phyloP scores from a whole-genome alignment of 768 basidiomycete genomes.

The Lactarius hatsudake region DNA sequence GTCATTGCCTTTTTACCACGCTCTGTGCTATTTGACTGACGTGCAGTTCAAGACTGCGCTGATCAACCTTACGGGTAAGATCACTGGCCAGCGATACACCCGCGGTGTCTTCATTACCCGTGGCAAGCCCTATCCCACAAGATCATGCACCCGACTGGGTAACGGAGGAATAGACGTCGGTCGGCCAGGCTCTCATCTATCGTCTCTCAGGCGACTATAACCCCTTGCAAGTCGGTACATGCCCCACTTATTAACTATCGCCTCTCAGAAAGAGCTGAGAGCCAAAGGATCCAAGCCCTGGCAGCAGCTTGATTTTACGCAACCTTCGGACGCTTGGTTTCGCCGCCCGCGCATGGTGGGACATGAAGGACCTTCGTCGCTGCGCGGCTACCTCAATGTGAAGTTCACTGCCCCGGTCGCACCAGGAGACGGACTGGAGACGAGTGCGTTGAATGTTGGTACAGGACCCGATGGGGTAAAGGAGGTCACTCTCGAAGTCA shows the following conservation, averaged over 20 bases:
- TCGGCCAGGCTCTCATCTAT: constrained; percentile 45
- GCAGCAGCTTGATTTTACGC: constrained; percentile 73
- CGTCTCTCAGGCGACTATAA: constrained; percentile 54
- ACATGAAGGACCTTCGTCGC: constrained; percentile 53
- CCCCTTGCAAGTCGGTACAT: constrained; percentile 45
- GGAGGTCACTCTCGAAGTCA: constrained; percentile 41
- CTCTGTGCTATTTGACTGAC: background rate
- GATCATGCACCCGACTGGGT: constrained; percentile 42
- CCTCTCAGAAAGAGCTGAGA: constrained; percentile 56
- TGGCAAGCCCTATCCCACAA: constrained; percentile 37
- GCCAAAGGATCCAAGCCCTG: constrained; percentile 69
- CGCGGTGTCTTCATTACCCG: constrained; percentile 39
- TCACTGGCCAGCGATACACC: constrained; percentile 39
- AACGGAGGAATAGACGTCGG: constrained; percentile 40
- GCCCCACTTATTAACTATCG: background rate
- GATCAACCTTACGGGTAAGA: constrained; percentile 46
- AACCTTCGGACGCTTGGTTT: constrained; percentile 83
- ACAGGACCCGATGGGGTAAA: constrained; percentile 38
- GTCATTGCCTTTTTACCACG: constrained; percentile 15
- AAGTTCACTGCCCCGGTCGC: constrained; percentile 82
- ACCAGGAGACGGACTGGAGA: constrained; percentile 80
- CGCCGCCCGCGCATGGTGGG: constrained; percentile 64
- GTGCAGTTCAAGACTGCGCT: background rate
- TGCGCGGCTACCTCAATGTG: constrained; percentile 61
- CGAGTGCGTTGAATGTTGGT: constrained; percentile 74